Evolutionary conservation across 768 basidiomycete genomes (phyloP).

Genomic region (Boletus barrowsii): DNA sequence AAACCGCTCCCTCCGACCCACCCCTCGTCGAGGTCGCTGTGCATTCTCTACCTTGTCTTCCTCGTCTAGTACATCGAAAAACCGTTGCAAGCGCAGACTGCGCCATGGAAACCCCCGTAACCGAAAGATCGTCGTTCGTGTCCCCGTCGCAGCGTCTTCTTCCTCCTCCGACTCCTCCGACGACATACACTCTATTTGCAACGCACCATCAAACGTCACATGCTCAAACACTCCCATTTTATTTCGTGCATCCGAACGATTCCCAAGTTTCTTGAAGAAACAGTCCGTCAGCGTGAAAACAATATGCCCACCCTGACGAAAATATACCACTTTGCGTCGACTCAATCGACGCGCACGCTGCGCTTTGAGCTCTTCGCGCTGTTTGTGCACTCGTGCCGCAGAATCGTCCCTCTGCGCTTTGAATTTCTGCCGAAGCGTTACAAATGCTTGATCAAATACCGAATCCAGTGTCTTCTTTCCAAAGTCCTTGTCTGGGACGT

Average conservation of each 20-base stretch:
- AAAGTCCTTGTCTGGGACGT: slow-evolving; percentile 67
- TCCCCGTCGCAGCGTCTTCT: slow-evolving; percentile 26
- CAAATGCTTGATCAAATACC: slow-evolving; percentile 69
- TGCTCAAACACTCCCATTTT: slow-evolving; percentile 54
- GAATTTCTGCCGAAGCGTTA: slow-evolving; percentile 66
- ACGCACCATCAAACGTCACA: slow-evolving; percentile 63
- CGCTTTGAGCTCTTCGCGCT: slow-evolving; percentile 60
- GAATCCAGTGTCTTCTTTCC: slow-evolving; percentile 55
- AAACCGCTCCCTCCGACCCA: slow-evolving; percentile 53
- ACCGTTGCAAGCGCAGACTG: slow-evolving; percentile 57
- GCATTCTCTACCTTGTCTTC: slow-evolving; percentile 45
- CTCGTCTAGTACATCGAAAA: slow-evolving; percentile 61
- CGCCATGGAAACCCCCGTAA: slow-evolving; percentile 67
- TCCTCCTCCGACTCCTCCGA: slow-evolving; percentile 73
- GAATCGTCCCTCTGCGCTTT: slow-evolving; percentile 52
- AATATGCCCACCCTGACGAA: no score
- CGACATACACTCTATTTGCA: slow-evolving; percentile 77
- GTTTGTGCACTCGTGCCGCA: slow-evolving; percentile 42
- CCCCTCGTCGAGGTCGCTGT: slow-evolving; percentile 53
- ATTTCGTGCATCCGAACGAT: slow-evolving; percentile 59
- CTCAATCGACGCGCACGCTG: slow-evolving; percentile 57
- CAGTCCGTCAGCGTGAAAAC: neutral
- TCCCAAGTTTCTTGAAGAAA: slow-evolving; percentile 56
- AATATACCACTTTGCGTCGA: slow-evolving; percentile 61
- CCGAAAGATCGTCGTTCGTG: slow-evolving; percentile 39